These are phyloP conservation scores for Pseudohalonectria lignicola DNA, from an alignment of 2,329 filamentous ascomycete genomes.

Conservation along the genomic window DNA sequence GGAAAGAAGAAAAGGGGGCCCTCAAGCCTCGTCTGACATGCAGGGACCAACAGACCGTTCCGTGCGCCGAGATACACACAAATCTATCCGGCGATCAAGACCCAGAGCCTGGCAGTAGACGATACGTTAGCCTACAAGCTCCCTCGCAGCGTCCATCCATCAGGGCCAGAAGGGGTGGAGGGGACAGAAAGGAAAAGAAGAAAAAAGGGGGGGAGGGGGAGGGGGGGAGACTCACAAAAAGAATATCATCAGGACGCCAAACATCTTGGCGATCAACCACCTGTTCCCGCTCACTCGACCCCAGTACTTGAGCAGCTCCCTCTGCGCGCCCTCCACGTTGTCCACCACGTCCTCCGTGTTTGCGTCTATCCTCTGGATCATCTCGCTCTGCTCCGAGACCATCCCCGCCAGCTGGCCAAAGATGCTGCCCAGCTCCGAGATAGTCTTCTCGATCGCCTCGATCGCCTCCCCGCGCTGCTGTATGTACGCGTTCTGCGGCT, in stretches of 20 bases:
- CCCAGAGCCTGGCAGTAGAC: conserved; percentile 43
- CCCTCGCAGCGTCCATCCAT: no score
- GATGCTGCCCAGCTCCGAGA: conserved; percentile 67
- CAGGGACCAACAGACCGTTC: no score
- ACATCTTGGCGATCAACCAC: conserved; percentile 86
- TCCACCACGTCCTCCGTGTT: conserved; percentile 89
- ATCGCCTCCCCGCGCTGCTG: conserved; percentile 91
- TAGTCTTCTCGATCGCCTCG: conserved; percentile 92
- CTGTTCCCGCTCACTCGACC: conserved; percentile 85
- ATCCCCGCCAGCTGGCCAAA: conserved; percentile 67
- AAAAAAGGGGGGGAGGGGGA: not conserved
- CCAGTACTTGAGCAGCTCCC: conserved; percentile 96
- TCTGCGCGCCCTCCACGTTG: conserved; percentile 93
- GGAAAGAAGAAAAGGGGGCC: conserved; percentile 6
- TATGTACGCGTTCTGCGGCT: conserved; percentile 78
- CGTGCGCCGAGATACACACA: no score
- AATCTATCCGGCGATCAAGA: conserved; percentile 53
- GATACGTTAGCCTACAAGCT: not conserved
- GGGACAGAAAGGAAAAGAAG: conserved; percentile 9
- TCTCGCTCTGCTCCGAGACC: conserved; percentile 95
- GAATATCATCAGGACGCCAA: conserved; percentile 91
- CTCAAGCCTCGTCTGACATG: no score
- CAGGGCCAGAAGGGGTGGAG: conserved; percentile 1
- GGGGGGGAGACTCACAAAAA: conserved; percentile 43
- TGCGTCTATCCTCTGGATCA: conserved; percentile 46